These are phyloP conservation scores for Phytophthora podocarpi DNA, from an alignment of 352 stramenopile genomes.

Conservation along the genomic window DNA sequence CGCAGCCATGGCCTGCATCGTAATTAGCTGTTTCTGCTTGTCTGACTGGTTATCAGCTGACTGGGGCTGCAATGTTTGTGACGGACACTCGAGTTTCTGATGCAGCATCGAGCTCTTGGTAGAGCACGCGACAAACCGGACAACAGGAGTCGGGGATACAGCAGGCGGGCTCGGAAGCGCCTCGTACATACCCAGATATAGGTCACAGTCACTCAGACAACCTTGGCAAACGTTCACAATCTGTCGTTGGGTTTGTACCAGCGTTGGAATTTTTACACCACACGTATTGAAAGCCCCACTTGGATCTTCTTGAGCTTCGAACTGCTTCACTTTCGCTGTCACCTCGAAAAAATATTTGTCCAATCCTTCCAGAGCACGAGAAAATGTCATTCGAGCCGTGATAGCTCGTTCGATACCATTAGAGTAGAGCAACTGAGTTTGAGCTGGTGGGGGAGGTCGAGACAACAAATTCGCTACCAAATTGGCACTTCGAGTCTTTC, in stretches of 20 bases:
- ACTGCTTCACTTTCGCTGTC: constrained; percentile 15
- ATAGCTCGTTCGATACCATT: constrained; percentile 52
- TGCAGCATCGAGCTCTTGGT: constrained; percentile 55
- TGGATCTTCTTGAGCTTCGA: constrained; percentile 22
- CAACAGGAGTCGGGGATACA: constrained; percentile 30
- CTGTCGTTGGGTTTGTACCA: constrained; percentile 66
- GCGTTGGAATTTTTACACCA: constrained; percentile 46
- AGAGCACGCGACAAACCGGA: constrained; percentile 60
- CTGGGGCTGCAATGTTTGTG: not conserved
- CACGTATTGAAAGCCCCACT: not conserved
- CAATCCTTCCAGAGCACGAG: constrained; percentile 41
- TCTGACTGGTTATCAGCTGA: constrained; percentile 7
- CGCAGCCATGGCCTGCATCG: constrained; percentile 39
- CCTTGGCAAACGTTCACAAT: constrained; percentile 57
- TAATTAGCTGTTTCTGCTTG: constrained; percentile 16
- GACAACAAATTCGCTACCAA: constrained; percentile 43
- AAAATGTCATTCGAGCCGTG: constrained; percentile 62
- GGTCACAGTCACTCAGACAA: constrained; percentile 70
- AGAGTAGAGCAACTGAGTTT: constrained; percentile 48
- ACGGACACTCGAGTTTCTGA: constrained; percentile 29
- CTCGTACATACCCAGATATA: constrained; percentile 76
- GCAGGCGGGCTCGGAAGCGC: constrained; percentile 42
- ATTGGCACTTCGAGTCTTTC: constrained; percentile 56
- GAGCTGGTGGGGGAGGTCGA: not conserved
- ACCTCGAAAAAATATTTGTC: constrained; percentile 49